phyloP scores from a whole-genome alignment of 2,329 filamentous ascomycete genomes.

The Diaporthe amygdali region DNA sequence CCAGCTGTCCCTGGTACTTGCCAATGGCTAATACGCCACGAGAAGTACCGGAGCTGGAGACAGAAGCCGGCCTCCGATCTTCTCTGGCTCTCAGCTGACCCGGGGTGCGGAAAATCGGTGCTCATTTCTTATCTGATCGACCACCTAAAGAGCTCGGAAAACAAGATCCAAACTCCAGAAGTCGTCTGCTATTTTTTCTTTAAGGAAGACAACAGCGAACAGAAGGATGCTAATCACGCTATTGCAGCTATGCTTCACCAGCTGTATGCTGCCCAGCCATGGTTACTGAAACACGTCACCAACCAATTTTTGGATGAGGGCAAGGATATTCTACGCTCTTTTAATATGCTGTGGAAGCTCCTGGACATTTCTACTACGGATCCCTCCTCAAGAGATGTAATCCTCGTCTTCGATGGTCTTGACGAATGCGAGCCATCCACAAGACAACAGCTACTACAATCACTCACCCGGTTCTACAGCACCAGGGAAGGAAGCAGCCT shows the following conservation, averaged over 20 bases:
- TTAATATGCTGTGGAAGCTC: slow-evolving; percentile 8
- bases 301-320: not conserved
- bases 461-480: slow-evolving; percentile 19
- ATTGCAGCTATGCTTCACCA: slow-evolving; percentile 22
- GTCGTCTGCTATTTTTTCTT: slow-evolving; percentile 29
- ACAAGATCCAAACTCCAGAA: not conserved
- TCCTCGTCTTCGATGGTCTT: slow-evolving; percentile 29
- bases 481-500: not conserved
- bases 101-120: slow-evolving; percentile 28
- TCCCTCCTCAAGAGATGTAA: slow-evolving; percentile 17
- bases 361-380: not conserved
- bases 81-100: slow-evolving; percentile 27
- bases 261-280: slow-evolving; percentile 20
- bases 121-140: slow-evolving; percentile 24
- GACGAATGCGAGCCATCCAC: slow-evolving; percentile 27
- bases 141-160: slow-evolving; percentile 12
- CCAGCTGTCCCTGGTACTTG: slow-evolving; percentile 26
- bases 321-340: slow-evolving; percentile 1
- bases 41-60: slow-evolving; percentile 11
- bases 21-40: slow-evolving; percentile 25
- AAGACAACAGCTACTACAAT: slow-evolving; percentile 17
- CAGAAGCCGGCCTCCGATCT: slow-evolving; percentile 9
- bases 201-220: slow-evolving; percentile 26
- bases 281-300: not conserved
- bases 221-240: slow-evolving; percentile 16